A percentile compares a stretch with the other conserved stretches of the same genome.
Evolutionary conservation across 2,329 filamentous ascomycete species (phyloP).

Genomic region (Colletotrichum sansevieriae): DNA sequence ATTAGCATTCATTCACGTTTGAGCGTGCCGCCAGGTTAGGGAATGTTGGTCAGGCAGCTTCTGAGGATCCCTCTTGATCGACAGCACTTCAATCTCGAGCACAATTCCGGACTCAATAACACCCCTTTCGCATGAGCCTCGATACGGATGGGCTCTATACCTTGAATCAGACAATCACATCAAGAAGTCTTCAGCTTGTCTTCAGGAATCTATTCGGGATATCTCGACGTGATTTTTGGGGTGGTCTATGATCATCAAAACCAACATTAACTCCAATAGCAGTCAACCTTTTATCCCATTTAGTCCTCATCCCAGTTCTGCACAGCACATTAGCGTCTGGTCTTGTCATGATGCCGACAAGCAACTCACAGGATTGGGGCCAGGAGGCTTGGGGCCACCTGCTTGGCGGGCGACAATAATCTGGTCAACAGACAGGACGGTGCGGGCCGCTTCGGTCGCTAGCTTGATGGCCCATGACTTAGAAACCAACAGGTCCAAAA

Average conservation of each 20-base stretch:
- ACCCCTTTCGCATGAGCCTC: too few relatives aligned
- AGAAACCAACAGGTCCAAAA: slow-evolving; percentile 89
- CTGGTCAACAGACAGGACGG: slow-evolving; percentile 95
- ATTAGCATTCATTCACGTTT: too few relatives aligned
- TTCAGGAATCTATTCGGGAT: slow-evolving; percentile 41
- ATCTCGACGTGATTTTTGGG: slow-evolving; percentile 42
- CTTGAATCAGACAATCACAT: too few relatives aligned
- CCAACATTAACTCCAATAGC: slow-evolving; percentile 39
- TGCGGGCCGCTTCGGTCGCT: slow-evolving; percentile 93
- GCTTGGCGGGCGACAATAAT: slow-evolving; percentile 99
- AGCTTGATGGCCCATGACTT: slow-evolving; percentile 99
- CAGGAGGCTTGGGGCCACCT: slow-evolving; percentile 95
- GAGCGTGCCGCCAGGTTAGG: too few relatives aligned
- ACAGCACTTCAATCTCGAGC: too few relatives aligned
- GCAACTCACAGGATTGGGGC: slow-evolving; percentile 79
- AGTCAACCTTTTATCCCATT: slow-evolving; percentile 43
- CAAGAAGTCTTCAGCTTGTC: slow-evolving; percentile 1
- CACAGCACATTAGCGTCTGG: slow-evolving; percentile 47
- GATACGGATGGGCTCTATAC: too few relatives aligned
- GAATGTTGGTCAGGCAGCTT: too few relatives aligned
- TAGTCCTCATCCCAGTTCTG: slow-evolving; percentile 76
- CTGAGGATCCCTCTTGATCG: too few relatives aligned
- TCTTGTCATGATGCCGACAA: background rate
- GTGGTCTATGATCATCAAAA: slow-evolving; percentile 42
- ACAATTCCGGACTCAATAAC: too few relatives aligned